A percentile compares a stretch with the other conserved stretches of the same genome.
Conservation (phyloP, 2,329 filamentous ascomycete species). For the Colletotrichum acutatum region DNA sequence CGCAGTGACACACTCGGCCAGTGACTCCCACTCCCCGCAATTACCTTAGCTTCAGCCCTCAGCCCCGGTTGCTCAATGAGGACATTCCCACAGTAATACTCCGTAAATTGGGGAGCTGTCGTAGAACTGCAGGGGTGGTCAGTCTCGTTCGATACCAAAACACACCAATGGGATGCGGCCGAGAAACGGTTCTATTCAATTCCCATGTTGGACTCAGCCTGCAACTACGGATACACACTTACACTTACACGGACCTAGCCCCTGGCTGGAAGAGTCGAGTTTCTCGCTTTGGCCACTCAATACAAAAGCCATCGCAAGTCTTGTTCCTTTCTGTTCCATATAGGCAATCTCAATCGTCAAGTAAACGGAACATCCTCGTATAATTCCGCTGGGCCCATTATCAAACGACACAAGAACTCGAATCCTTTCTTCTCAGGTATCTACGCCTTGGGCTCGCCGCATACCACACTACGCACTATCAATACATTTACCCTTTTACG, state of each 20-base stretch:
- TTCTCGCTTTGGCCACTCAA: not conserved
- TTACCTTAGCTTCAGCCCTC: not conserved
- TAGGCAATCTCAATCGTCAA: not conserved
- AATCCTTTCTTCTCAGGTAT: no score
- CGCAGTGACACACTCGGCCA: slow-evolving; percentile 5
- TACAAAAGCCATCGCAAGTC: not conserved
- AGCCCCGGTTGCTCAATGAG: not conserved
- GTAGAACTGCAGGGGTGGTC: not conserved
- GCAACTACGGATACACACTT: not conserved
- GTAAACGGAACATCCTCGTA: not conserved
- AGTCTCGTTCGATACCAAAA: not conserved
- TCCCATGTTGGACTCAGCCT: not conserved
- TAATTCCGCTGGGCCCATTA: not conserved
- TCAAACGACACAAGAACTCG: not conserved
- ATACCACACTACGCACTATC: not conserved
- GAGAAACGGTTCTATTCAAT: not conserved
- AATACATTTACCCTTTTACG: no score
- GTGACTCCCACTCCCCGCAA: not conserved
- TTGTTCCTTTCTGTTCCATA: not conserved
- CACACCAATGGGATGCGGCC: not conserved
- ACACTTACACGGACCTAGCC: not conserved
- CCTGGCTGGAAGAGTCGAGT: not conserved
- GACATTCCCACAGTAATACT: not conserved
- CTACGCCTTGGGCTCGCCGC: no score
- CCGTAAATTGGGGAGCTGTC: not conserved